A percentile compares a stretch with the other conserved stretches of the same genome.
These are phyloP conservation scores for Aspergillus udagawae DNA, from an alignment of 2,329 filamentous ascomycete genomes.

Conservation along the genomic window DNA sequence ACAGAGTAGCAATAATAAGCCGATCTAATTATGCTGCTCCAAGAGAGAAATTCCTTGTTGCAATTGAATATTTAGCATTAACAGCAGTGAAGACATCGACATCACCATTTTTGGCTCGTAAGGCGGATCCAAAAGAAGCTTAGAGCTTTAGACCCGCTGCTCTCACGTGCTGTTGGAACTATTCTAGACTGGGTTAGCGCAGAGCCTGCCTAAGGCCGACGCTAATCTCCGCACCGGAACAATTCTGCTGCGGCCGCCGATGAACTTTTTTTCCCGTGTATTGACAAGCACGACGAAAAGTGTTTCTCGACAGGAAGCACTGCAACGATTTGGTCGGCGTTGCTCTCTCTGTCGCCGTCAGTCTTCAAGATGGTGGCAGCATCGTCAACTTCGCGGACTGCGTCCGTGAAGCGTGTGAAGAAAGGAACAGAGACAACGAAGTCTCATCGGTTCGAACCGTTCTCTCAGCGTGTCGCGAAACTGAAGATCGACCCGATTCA, in stretches of 20 bases:
- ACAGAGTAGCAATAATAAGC: not conserved
- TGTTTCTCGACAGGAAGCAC: conserved; percentile 13
- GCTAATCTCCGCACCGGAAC: conserved; percentile 28
- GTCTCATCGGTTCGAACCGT: conserved; percentile 86
- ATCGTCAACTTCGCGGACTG: conserved; percentile 63
- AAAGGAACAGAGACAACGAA: conserved; percentile 70
- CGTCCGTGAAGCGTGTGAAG: conserved; percentile 64
- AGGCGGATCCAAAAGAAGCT: conserved; percentile 25
- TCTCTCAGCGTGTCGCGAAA: conserved; percentile 83
- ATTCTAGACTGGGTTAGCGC: conserved; percentile 7
- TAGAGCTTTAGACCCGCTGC: conserved; percentile 18
- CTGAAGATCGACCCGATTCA: conserved; percentile 92
- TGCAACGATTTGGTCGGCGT: conserved; percentile 18
- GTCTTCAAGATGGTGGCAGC: conserved; percentile 43
- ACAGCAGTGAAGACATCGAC: not conserved
- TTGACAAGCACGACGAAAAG: conserved; percentile 1
- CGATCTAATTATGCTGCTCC: not conserved
- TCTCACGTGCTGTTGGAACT: conserved; percentile 22
- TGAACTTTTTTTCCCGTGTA: conserved; percentile 35
- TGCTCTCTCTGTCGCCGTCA: conserved; percentile 19
- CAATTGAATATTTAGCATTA: not conserved
- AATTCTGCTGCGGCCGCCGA: conserved; percentile 26
- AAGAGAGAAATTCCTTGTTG: not conserved
- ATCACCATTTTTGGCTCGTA: conserved; percentile 7
- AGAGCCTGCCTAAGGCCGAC: conserved; percentile 6